Evolutionary conservation across 352 stramenopile genomes (phyloP).

Genomic region (Globisporangium sylvaticum): DNA sequence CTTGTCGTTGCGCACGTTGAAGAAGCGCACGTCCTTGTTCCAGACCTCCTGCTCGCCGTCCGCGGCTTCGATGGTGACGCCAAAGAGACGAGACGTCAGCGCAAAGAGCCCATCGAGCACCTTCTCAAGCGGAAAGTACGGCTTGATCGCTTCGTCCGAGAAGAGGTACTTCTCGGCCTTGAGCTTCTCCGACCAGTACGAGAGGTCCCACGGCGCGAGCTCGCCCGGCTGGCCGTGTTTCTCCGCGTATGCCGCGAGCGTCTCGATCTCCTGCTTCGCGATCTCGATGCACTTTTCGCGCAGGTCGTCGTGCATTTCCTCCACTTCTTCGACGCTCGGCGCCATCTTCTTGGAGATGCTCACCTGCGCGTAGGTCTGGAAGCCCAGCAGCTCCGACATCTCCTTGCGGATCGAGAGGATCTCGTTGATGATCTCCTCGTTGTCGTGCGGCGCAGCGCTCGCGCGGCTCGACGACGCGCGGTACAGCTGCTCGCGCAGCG

Average conservation of each 20-base stretch:
- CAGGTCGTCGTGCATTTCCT: constrained; percentile 92
- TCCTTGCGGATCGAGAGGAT: constrained; percentile 91
- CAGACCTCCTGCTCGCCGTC: constrained; percentile 79
- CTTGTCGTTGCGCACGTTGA: constrained; percentile 88
- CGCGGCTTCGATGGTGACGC: constrained; percentile 88
- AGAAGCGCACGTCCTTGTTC: constrained; percentile 96
- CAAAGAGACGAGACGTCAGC: constrained; percentile 93
- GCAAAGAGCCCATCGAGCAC: constrained; percentile 96
- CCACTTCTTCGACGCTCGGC: constrained; percentile 84
- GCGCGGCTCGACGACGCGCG: constrained; percentile 90
- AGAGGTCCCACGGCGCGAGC: constrained; percentile 93
- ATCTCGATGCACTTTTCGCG: constrained; percentile 90
- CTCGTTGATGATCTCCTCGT: constrained; percentile 92
- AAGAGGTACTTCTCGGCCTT: constrained; percentile 95
- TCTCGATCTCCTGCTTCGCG: constrained; percentile 88
- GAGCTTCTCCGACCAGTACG: constrained; percentile 94
- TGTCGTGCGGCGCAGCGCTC: constrained; percentile 86
- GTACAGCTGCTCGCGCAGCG: constrained; percentile 92
- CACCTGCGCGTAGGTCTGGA: constrained; percentile 91
- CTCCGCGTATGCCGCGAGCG: constrained; percentile 86
- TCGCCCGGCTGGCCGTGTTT: constrained; percentile 64
- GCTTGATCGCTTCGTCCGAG: constrained; percentile 96
- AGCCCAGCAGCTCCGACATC: constrained; percentile 91
- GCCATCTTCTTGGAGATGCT: constrained; percentile 97
- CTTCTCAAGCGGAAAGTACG: constrained; percentile 95